Conservation (phyloP, 1,284 basidiomycete genomes). For the Cutaneotrichosporon cavernicola region DNA sequence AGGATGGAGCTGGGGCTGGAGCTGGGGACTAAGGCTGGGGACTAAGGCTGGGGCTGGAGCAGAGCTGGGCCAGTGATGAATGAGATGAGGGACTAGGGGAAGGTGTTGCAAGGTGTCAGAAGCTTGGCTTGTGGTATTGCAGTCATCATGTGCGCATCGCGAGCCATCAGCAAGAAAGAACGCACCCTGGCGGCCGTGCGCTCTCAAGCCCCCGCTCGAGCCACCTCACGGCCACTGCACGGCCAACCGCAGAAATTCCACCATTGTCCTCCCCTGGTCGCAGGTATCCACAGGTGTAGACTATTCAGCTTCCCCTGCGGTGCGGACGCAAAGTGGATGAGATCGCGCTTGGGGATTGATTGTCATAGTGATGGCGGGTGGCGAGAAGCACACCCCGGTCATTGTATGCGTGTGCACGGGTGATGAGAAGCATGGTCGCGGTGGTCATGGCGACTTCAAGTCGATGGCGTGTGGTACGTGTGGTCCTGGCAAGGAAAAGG, state of each 20-base stretch:
- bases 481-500: too few species aligned
- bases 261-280: background rate
- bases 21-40: too few species aligned
- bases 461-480: background rate
- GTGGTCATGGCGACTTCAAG: background rate
- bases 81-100: background rate
- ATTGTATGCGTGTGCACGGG: constrained; percentile 5
- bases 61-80: background rate
- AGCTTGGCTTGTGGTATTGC: background rate
- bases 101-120: background rate
- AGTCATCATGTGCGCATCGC: background rate
- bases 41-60: too few species aligned
- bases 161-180: background rate
- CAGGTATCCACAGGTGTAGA: background rate
- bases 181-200: constrained; percentile 1
- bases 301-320: background rate
- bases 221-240: constrained; percentile 4
- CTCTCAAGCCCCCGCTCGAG: constrained; percentile 8
- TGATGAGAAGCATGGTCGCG: constrained; percentile 2
- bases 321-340: background rate
- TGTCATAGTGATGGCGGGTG: background rate
- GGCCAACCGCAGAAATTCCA: background rate
- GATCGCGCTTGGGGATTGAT: constrained; percentile 1
- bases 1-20: too few species aligned
- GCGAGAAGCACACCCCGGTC: background rate